Base-by-base conservation (phyloP, 768 basidiomycete species). In the Roridomyces roridus region DNA sequence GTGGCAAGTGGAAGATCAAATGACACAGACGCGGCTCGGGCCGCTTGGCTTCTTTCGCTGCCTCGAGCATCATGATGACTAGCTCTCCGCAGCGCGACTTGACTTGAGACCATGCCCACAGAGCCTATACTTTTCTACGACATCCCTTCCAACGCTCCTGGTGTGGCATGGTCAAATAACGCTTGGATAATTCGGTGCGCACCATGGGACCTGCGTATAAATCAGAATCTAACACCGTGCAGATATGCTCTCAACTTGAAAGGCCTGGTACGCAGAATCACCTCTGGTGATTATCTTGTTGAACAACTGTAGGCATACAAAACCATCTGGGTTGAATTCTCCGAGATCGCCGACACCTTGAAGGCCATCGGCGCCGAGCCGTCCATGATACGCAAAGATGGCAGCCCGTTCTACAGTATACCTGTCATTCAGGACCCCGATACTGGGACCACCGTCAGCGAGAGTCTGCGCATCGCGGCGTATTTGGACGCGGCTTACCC, bases 401-500 rank as follows among this genome's bases (percentile, higher is more conserved):
- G 76, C 6, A 55, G 40, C 17, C 69, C 64, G 3, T 49, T 57
- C 28, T 77, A 79, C 66, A 80, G 75, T 17, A 62, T 82, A 2
- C 83, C 84, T 9, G 68, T 75, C 34, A 80, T 85, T 53, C 63
- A 73, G 51, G 81, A 84, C 64, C 73, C 74, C 4, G 62, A 62
- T 53, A 80, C 79, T 2, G 67, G 70, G 4, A 55, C 57, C 3
- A 55, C 70, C 15, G 48, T 82, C 21, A 46, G 72, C 14, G 78
- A 83, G 20, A 80, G 80, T 0, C 46, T 66, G 29, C 63, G 52
- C 28, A 83, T 84, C 60, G 80, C 78, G 0, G 57, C 69, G 17
- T 82, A 85, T 63, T 71, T 84, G 41, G 82, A 84, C 51, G 63
- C 71, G 10, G 67, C 70, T 4, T 84, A 81, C 66, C 80, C 81